A percentile compares a stretch with the other conserved stretches of the same genome.
Conservation (phyloP, 1,284 basidiomycete genomes). For the Sporisorium graminicola region DNA sequence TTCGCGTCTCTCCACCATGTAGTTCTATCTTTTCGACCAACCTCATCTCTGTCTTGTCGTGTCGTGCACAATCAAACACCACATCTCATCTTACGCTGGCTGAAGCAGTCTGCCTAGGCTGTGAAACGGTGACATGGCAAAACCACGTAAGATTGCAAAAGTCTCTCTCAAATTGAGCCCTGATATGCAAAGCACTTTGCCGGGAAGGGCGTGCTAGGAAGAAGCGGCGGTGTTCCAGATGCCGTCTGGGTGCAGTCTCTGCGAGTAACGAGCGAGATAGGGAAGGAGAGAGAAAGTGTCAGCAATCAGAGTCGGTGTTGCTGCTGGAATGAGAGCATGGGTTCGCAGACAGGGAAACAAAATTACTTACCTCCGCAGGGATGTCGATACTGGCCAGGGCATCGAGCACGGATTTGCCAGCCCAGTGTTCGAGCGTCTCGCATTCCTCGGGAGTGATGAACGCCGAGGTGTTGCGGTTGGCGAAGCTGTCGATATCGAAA, state of each 20-base stretch:
- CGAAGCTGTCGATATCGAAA: conserved; percentile 72
- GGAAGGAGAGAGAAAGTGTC: not conserved
- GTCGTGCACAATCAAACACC: conserved; percentile 40
- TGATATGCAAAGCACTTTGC: too few relatives aligned
- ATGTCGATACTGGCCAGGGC: conserved; percentile 70
- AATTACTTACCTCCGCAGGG: conserved; percentile 47
- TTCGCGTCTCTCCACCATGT: conserved; percentile 26
- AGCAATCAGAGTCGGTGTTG: too few relatives aligned
- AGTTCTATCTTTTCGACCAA: conserved; percentile 37
- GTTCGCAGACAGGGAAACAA: too few relatives aligned
- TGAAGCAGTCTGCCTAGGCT: not conserved
- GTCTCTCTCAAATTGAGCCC: too few relatives aligned
- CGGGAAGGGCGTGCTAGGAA: too few relatives aligned
- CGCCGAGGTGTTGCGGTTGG: conserved; percentile 79
- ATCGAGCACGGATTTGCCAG: conserved; percentile 74
- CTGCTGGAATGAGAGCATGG: too few relatives aligned
- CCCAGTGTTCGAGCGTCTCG: conserved; percentile 77
- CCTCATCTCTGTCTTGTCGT: not conserved
- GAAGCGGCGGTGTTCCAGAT: conserved; percentile 38
- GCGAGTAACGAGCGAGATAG: not conserved
- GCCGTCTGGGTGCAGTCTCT: conserved; percentile 49
- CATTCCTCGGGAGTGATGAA: conserved; percentile 83
- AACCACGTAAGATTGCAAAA: too few relatives aligned
- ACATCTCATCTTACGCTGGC: conserved; percentile 27
- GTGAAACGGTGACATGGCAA: not conserved